Percentiles rank a stretch among this genome's conserved stretches.
Evolutionary conservation across 305 asterid genomes (phyloP).

Genomic region (Fraxinus sp.): DNA sequence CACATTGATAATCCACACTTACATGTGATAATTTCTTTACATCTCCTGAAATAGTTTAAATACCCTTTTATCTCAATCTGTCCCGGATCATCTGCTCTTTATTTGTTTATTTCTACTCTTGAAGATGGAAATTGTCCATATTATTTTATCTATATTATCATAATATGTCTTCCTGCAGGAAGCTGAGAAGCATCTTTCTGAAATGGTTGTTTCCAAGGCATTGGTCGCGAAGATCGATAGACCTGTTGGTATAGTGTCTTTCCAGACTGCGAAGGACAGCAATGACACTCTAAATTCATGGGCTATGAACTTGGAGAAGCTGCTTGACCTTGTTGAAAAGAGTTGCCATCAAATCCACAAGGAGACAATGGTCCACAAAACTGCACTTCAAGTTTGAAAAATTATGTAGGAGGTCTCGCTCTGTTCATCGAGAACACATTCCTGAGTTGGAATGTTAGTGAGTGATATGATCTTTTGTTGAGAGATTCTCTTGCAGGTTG

Average conservation of each 20-base stretch:
- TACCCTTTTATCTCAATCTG: background rate
- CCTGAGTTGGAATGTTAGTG: background rate
- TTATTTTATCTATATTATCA: background rate
- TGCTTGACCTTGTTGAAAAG: conserved; percentile 96
- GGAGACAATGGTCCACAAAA: conserved; percentile 94
- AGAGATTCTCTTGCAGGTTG: conserved; percentile 2
- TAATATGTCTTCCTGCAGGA: conserved; percentile 43
- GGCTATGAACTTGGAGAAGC: conserved; percentile 85
- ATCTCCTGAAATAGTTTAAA: background rate
- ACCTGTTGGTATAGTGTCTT: conserved; percentile 72
- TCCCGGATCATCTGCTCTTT: background rate
- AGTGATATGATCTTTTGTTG: background rate
- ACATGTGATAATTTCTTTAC: background rate
- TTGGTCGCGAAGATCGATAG: conserved; percentile 86
- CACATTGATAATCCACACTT: background rate
- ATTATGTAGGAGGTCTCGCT: background rate
- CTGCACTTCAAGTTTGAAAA: conserved; percentile 59
- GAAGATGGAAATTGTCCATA: background rate
- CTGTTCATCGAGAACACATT: background rate
- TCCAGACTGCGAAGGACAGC: conserved; percentile 82
- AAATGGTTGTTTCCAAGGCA: conserved; percentile 93
- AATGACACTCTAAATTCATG: conserved; percentile 85
- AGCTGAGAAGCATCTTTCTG: conserved; percentile 86
- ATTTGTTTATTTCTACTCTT: background rate
- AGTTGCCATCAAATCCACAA: conserved; percentile 99